Conservation (phyloP, 768 basidiomycete genomes). For the Naganishia onofrii region DNA sequence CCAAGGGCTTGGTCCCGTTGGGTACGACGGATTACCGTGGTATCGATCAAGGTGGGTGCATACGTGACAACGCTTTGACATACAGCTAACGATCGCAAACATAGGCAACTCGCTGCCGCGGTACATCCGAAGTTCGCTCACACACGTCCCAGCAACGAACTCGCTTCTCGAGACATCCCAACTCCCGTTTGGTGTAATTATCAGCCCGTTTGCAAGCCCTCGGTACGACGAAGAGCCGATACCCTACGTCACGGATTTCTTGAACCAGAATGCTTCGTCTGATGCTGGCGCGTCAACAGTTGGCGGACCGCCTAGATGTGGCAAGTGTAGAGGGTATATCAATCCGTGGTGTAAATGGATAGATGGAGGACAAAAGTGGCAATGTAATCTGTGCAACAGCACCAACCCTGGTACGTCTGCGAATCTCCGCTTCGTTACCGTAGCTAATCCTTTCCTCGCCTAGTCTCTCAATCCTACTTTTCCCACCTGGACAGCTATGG, state of each 20-base stretch:
- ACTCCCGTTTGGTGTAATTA: conserved; percentile 76
- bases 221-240: conserved; percentile 69
- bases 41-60: conserved; percentile 76
- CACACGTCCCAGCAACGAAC: conserved; percentile 77
- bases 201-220: conserved; percentile 84
- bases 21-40: conserved; percentile 82
- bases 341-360: conserved; percentile 90
- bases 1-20: conserved; percentile 66
- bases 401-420: conserved; percentile 72
- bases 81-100: background rate
- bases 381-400: conserved; percentile 82
- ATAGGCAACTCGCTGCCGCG: conserved; percentile 86
- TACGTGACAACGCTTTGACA: background rate
- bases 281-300: conserved; percentile 47
- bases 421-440: background rate
- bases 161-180: conserved; percentile 75
- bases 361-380: conserved; percentile 79
- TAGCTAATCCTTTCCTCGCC: background rate
- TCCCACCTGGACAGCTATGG: conserved; percentile 74
- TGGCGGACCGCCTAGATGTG: conserved; percentile 77
- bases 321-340: conserved; percentile 79
- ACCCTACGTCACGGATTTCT: conserved; percentile 66
- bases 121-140: conserved; percentile 82
- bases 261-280: conserved; percentile 33
- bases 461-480: conserved; percentile 66